A percentile compares a stretch with the other conserved stretches of the same genome.
Conservation (phyloP, 106 monocot genomes). For the Dioscorea dumetorum region DNA sequence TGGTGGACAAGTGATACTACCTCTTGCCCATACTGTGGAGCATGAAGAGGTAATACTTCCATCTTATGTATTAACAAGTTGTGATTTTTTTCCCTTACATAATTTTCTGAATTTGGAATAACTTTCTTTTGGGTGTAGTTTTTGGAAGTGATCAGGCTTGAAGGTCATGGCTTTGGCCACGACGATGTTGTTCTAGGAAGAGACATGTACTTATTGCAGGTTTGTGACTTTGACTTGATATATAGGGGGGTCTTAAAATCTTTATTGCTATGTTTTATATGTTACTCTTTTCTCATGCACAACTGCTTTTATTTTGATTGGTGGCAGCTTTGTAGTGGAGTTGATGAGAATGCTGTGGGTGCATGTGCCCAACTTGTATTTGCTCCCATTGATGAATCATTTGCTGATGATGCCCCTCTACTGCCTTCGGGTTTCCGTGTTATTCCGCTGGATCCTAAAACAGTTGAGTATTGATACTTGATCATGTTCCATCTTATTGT, state of each 20-base stretch:
- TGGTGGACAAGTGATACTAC: slow-evolving; percentile 71
- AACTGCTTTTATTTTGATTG: not conserved
- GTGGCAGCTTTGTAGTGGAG: slow-evolving; percentile 75
- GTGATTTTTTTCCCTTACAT: not conserved
- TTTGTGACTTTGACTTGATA: slow-evolving; percentile 13
- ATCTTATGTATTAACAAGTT: not conserved
- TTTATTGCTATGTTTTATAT: not conserved
- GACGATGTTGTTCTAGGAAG: slow-evolving; percentile 57
- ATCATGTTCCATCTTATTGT: not conserved
- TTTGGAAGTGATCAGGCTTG: slow-evolving; percentile 84
- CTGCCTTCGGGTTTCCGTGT: slow-evolving; percentile 94
- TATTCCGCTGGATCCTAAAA: slow-evolving; percentile 75
- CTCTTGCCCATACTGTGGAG: slow-evolving; percentile 85
- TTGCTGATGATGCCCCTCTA: slow-evolving; percentile 76
- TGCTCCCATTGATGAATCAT: slow-evolving; percentile 89
- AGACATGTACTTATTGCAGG: slow-evolving; percentile 84
- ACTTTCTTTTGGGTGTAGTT: slow-evolving; percentile 31
- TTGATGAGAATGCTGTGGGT: slow-evolving; percentile 70
- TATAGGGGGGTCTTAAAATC: not conserved
- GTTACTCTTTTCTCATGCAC: not conserved
- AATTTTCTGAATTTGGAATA: not conserved
- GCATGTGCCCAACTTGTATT: slow-evolving; percentile 88
- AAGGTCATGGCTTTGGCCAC: slow-evolving; percentile 62
- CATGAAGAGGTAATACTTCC: slow-evolving; percentile 67
- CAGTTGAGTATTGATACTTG: slow-evolving; percentile 22